Evolutionary conservation across 306 rosid genomes (phyloP).

Genomic region (Spatholobus suberectus): DNA sequence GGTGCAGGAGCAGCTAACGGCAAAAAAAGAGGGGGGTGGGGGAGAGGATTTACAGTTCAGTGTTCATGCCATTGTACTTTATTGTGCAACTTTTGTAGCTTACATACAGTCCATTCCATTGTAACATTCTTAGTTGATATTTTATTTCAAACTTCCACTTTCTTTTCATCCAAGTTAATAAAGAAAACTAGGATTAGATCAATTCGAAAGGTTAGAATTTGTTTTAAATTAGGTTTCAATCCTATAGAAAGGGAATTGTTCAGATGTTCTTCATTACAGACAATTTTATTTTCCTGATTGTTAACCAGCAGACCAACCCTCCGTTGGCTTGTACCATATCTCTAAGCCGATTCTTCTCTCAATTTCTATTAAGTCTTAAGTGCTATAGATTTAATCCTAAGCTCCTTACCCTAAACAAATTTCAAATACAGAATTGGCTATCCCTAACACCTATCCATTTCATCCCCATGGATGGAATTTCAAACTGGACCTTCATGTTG

Average conservation of each 20-base stretch:
- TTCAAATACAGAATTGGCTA: not conserved
- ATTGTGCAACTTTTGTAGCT: not conserved
- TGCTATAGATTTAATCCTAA: not conserved
- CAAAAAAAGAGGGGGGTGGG: not conserved
- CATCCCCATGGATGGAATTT: not conserved
- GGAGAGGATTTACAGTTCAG: not conserved
- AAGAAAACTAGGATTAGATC: not conserved
- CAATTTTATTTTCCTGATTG: not conserved
- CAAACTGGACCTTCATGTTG: not conserved
- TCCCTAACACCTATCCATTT: not conserved
- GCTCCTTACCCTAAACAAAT: not conserved
- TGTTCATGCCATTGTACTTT: not conserved
- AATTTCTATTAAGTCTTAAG: not conserved
- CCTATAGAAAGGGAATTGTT: not conserved
- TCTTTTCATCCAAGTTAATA: not conserved
- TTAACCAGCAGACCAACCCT: not conserved
- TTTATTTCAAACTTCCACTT: not conserved
- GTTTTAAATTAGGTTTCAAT: not conserved
- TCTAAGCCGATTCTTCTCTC: not conserved
- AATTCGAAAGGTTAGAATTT: not conserved
- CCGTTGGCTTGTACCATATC: constrained; percentile 10
- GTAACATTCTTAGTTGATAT: not conserved
- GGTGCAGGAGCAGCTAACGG: not conserved
- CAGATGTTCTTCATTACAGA: not conserved
- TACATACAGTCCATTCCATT: not conserved